Evolutionary conservation across 179 eudicot genomes (phyloP).

Genomic region (Beta corolliflora): DNA sequence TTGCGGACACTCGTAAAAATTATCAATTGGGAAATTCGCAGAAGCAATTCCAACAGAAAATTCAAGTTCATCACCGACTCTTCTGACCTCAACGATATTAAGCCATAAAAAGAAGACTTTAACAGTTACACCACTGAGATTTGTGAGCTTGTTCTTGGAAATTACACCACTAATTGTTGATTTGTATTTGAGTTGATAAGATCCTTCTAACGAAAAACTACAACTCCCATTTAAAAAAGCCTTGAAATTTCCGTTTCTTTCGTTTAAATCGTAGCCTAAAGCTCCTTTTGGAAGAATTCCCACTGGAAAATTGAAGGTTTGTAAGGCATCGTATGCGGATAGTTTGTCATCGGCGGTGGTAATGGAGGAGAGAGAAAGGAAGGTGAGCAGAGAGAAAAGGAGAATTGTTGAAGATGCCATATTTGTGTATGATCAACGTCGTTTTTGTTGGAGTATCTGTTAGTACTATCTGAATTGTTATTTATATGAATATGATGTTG

Average conservation of each 20-base stretch:
- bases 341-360: conserved; percentile 17
- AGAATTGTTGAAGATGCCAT: conserved; percentile 20
- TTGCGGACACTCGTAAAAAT: conserved; percentile 49
- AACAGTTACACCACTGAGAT: conserved; percentile 50
- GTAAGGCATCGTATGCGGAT: conserved; percentile 51
- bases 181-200: conserved; percentile 53
- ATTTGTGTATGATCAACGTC: neutral
- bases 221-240: conserved; percentile 46
- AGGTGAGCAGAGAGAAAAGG: too few species aligned
- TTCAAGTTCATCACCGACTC: conserved; percentile 45
- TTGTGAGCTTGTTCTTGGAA: conserved; percentile 39
- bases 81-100: conserved; percentile 52
- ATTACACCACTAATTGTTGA: conserved; percentile 47
- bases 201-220: conserved; percentile 53
- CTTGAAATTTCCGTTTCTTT: conserved; percentile 44
- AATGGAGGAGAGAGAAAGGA: conserved; percentile 7
- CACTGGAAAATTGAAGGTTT: conserved; percentile 48
- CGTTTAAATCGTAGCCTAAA: conserved; percentile 42
- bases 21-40: conserved; percentile 45
- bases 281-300: conserved; percentile 59
- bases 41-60: conserved; percentile 63
- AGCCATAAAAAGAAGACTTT: conserved; percentile 55
- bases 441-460: too few species aligned
- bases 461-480: neutral
- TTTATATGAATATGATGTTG: neutral